phyloP scores from a whole-genome alignment of 805 yeast genomes.

The Citeromyces nyonsensis region DNA sequence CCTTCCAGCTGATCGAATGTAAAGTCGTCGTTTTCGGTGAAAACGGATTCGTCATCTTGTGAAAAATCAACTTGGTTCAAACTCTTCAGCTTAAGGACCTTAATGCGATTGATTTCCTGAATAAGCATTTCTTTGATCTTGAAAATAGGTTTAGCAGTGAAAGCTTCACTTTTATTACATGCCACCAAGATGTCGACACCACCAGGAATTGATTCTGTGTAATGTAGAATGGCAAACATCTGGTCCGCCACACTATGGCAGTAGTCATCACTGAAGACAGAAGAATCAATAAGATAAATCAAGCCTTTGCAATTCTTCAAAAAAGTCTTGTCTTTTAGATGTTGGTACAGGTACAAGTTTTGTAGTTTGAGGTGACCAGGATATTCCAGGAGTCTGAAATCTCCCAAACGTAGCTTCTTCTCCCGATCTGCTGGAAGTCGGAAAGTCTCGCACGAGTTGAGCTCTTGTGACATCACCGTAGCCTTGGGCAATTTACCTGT shows the following conservation, averaged over 20 bases:
- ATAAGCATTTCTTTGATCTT: conserved; percentile 49
- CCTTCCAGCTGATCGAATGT: conserved; percentile 60
- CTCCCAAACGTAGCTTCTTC: conserved; percentile 13
- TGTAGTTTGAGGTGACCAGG: conserved; percentile 83
- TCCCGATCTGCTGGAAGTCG: conserved; percentile 21
- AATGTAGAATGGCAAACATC: conserved; percentile 39
- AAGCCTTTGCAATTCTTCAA: conserved; percentile 41
- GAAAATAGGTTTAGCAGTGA: conserved; percentile 60
- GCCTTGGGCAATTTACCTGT: conserved; percentile 7
- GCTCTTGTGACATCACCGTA: conserved; percentile 37
- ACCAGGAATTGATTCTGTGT: conserved; percentile 45
- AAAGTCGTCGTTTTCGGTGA: conserved; percentile 24
- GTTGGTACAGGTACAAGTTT: conserved; percentile 32
- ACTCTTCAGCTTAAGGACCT: conserved; percentile 28
- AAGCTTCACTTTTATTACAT: conserved; percentile 75
- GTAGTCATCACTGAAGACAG: conserved; percentile 31
- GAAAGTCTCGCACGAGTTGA: conserved; percentile 20
- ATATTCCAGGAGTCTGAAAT: conserved; percentile 49
- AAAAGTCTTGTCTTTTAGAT: conserved; percentile 22
- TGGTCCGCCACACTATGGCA: conserved; percentile 40
- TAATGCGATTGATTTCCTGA: conserved; percentile 40
- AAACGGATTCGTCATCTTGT: conserved; percentile 5
- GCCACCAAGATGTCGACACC: conserved; percentile 69
- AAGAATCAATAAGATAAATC: conserved; percentile 64
- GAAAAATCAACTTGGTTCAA: conserved; percentile 28